Percentiles rank a stretch among this genome's conserved stretches.
These are phyloP conservation scores for Backusella liffmaniae DNA, from an alignment of 192 early-diverging fungal species.

Conservation along the genomic window DNA sequence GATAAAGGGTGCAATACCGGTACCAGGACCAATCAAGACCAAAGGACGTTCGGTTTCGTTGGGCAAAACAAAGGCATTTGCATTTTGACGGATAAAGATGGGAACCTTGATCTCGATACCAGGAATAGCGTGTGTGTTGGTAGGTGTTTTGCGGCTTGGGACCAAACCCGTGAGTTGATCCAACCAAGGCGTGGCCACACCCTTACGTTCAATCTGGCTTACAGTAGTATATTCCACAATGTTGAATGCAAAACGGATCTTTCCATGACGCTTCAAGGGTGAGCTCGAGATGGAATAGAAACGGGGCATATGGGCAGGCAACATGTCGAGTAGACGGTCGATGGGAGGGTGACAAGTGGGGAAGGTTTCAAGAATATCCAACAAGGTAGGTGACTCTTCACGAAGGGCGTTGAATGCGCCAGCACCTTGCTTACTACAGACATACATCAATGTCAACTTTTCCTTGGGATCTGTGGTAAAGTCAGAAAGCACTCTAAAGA, in stretches of 20 bases:
- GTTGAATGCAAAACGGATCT: constrained; percentile 84
- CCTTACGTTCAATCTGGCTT: constrained; percentile 36
- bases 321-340: constrained; percentile 69
- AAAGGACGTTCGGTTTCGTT: constrained; percentile 58
- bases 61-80: constrained; percentile 70
- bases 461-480: constrained; percentile 67
- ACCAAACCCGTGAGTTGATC: constrained; percentile 57
- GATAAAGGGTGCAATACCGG: constrained; percentile 93
- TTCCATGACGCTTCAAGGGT: constrained; percentile 46
- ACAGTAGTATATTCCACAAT: constrained; percentile 68
- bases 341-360: constrained; percentile 71
- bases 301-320: constrained; percentile 80
- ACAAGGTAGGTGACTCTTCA: constrained; percentile 65
- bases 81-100: constrained; percentile 58
- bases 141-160: not conserved
- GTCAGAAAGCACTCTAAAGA: constrained; percentile 83
- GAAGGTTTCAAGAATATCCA: constrained; percentile 82
- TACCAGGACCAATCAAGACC: constrained; percentile 90
- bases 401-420: constrained; percentile 66
- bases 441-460: constrained; percentile 72
- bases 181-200: constrained; percentile 83
- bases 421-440: constrained; percentile 77
- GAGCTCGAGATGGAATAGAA: constrained; percentile 87
- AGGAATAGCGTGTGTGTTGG: not conserved
- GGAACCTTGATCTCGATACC: constrained; percentile 16